Evolutionary conservation across 768 basidiomycete species (phyloP), one percentile per base, ranked within the genome.

Genomic region (Chalciporus piperatus): DNA sequence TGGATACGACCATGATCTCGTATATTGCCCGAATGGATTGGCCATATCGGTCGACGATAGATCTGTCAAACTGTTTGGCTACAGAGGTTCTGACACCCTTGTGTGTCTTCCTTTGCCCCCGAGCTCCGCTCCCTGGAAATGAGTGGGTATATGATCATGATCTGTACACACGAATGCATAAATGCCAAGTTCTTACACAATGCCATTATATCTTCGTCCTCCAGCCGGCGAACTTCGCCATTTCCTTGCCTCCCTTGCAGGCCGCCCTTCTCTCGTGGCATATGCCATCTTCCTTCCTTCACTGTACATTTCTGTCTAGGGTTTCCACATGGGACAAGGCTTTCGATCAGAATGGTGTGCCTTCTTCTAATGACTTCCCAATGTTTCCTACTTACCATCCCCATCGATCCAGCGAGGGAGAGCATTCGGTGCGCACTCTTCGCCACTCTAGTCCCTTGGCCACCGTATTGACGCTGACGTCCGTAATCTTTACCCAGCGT

Each of bases 81-180:
- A 48, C 56, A 50, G 67, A 46, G 56, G 49, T 59, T 65, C 67
- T 70, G 69, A 69, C 67, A 67, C 65, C 69, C 59, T 63, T 59
- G 61, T 49, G 64, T 68, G 67, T 69, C 69, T 66, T 68, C 63
- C 68, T 69, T 64, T 70, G 68, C 61, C 67, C 63, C 68, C 68
- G 68, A 71, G 69, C 64, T 71, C 69, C 68, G 68, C 69, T 67
- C 68, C 64, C 67, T 69, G 65, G 67, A 70, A 69, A 69, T 70
- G 61, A 65, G 69, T 69, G 66, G 63, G 67, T 69, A 71, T 65
- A 69, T 60, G 47, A 66, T 70, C 54, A 59, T 60, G 61, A 65
- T 63, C 59, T 61, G 55, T 65, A 70, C 66, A 64, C 67, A 71
- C 59, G 63, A 60, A 59, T 57, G 65, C 61, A 66, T 69, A 69